Evolutionary conservation across 2,329 filamentous ascomycete genomes (phyloP).

Genomic region (Calonectria hawksworthii): DNA sequence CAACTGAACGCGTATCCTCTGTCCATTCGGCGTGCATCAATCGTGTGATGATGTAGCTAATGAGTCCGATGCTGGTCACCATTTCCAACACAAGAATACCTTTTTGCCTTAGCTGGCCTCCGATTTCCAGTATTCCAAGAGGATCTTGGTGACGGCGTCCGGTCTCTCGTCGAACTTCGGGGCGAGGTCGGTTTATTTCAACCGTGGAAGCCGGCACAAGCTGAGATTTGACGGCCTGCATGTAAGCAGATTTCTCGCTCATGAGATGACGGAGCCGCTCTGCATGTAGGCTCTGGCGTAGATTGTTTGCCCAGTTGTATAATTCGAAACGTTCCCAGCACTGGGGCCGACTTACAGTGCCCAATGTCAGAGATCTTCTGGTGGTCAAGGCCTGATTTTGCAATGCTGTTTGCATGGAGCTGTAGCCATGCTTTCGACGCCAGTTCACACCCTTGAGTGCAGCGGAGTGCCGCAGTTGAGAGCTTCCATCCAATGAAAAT

Average conservation of each 20-base stretch:
- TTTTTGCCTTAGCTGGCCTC: slow-evolving; percentile 73
- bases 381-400: slow-evolving; percentile 33
- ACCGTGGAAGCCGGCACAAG: slow-evolving; percentile 31
- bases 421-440: slow-evolving; percentile 60
- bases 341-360: slow-evolving; percentile 31
- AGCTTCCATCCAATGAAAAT: slow-evolving; percentile 82
- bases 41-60: slow-evolving; percentile 81
- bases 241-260: slow-evolving; percentile 33
- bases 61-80: slow-evolving; percentile 78
- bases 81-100: slow-evolving; percentile 80
- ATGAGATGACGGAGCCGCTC: slow-evolving; percentile 47
- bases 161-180: slow-evolving; percentile 22
- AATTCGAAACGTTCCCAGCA: slow-evolving; percentile 51
- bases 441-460: slow-evolving; percentile 86
- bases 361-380: slow-evolving; percentile 34
- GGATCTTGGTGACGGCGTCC: slow-evolving; percentile 74
- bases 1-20: slow-evolving; percentile 33
- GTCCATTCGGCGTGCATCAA: slow-evolving; percentile 53
- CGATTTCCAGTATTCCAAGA: slow-evolving; percentile 80
- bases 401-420: slow-evolving; percentile 34
- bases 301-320: slow-evolving; percentile 54
- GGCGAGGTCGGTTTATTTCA: slow-evolving; percentile 9
- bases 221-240: slow-evolving; percentile 33
- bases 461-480: slow-evolving; percentile 85
- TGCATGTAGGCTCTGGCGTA: slow-evolving; percentile 52